These are phyloP conservation scores for Circinella minor DNA, from an alignment of 371 early-diverging fungal species.

Conservation along the genomic window DNA sequence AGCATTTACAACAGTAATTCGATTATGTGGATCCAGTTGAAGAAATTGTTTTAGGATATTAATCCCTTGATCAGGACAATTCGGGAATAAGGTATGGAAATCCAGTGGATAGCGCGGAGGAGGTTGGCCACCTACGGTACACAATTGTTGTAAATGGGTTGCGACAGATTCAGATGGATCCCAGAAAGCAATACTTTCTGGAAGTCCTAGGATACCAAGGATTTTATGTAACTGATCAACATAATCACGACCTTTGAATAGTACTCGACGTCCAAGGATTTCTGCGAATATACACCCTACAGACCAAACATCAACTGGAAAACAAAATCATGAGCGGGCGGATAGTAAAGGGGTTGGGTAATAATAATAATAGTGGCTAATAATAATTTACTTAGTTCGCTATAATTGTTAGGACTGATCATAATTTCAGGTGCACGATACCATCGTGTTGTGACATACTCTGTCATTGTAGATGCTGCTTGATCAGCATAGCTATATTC, in stretches of 20 bases:
- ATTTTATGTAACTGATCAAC: constrained; percentile 94
- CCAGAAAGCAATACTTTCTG: constrained; percentile 78
- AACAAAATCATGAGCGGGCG: neutral
- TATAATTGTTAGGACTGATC: constrained; percentile 77
- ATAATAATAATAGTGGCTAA: neutral
- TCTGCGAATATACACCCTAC: constrained; percentile 90
- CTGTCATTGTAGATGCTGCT: constrained; percentile 60
- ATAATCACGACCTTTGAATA: constrained; percentile 78
- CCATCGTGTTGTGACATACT: constrained; percentile 91
- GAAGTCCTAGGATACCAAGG: constrained; percentile 84
- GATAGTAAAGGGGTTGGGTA: neutral
- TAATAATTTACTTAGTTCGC: constrained; percentile 66
- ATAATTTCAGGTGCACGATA: constrained; percentile 94
- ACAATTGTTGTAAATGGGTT: constrained; percentile 29
- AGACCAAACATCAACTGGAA: constrained; percentile 81
- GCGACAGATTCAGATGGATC: constrained; percentile 30
- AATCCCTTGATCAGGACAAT: constrained; percentile 58
- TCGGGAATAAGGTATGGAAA: constrained; percentile 41
- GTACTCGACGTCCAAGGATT: constrained; percentile 69
- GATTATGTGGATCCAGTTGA: constrained; percentile 76
- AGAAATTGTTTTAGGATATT: constrained; percentile 77
- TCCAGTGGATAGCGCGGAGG: constrained; percentile 34
- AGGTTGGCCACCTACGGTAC: constrained; percentile 49
- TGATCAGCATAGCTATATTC: constrained; percentile 40
- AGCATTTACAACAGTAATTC: constrained; percentile 80